Conservation (phyloP, 2,329 filamentous ascomycete species). For the Stagonosporopsis tanaceti region DNA sequence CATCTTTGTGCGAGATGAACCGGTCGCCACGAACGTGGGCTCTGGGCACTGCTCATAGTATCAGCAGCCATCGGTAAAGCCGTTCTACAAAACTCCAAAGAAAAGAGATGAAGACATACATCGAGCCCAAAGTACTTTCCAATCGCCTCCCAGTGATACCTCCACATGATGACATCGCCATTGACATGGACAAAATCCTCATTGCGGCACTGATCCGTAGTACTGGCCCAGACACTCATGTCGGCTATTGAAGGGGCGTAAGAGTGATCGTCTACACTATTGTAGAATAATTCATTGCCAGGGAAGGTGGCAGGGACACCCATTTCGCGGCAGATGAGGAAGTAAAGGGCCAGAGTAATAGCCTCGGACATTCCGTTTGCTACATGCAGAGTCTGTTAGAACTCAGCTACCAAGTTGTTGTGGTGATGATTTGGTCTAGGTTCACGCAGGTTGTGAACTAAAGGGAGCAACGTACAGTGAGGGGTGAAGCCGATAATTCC, state of each 20-base stretch:
- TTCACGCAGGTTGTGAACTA: neutral
- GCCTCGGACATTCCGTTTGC: conserved; percentile 6
- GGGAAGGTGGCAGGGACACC: neutral
- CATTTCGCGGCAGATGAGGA: neutral
- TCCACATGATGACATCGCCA: conserved; percentile 3
- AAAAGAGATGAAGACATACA: neutral
- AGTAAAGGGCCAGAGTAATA: conserved; percentile 4
- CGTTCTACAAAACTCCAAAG: neutral
- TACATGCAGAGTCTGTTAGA: neutral
- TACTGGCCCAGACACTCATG: conserved; percentile 1
- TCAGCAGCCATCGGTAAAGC: neutral
- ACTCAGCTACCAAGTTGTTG: no score
- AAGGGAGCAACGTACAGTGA: neutral
- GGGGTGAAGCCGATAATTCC: neutral
- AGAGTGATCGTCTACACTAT: neutral
- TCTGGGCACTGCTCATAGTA: neutral
- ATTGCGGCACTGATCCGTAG: neutral
- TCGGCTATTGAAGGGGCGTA: neutral
- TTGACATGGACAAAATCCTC: conserved; percentile 1
- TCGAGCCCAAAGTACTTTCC: neutral
- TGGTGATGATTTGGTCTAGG: neutral
- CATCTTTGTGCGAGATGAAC: neutral
- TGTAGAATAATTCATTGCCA: conserved; percentile 4
- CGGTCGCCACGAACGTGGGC: neutral
- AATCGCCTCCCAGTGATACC: neutral